Conservation (phyloP, 441 rosid species). For the Corymbia calophylla region DNA sequence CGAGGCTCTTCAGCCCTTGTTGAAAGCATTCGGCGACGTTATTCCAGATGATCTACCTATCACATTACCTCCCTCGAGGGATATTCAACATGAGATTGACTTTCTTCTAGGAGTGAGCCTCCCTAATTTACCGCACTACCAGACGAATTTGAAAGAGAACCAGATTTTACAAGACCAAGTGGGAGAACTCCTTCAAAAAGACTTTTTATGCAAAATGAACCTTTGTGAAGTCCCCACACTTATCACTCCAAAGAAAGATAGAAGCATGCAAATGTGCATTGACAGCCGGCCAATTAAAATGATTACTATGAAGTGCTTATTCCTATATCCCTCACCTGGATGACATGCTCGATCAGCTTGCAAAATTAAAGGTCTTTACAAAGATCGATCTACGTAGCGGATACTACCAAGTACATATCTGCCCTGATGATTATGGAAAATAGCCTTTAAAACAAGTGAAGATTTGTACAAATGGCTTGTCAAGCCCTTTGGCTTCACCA, state of each 20-base stretch:
- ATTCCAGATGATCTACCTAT: accelerated
- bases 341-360: not conserved
- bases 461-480: not conserved
- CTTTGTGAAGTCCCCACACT: not conserved
- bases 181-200: not conserved
- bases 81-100: not conserved
- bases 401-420: not conserved
- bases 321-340: not conserved
- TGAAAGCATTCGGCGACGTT: accelerated
- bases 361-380: not conserved
- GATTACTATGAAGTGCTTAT: too few species aligned
- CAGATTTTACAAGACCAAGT: not conserved
- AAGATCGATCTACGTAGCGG: too few species aligned
- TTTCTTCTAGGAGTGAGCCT: not conserved
- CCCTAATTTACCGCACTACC: not conserved
- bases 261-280: not conserved
- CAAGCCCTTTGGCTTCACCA: not conserved
- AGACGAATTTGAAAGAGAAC: not conserved
- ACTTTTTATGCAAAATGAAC: not conserved
- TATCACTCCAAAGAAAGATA: not conserved
- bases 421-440: too few species aligned
- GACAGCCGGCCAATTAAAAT: accelerated
- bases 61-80: not conserved
- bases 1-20: not conserved
- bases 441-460: too few species aligned